phyloP scores from a whole-genome alignment of 345 rosid species.

The Pistacia integerrima region DNA sequence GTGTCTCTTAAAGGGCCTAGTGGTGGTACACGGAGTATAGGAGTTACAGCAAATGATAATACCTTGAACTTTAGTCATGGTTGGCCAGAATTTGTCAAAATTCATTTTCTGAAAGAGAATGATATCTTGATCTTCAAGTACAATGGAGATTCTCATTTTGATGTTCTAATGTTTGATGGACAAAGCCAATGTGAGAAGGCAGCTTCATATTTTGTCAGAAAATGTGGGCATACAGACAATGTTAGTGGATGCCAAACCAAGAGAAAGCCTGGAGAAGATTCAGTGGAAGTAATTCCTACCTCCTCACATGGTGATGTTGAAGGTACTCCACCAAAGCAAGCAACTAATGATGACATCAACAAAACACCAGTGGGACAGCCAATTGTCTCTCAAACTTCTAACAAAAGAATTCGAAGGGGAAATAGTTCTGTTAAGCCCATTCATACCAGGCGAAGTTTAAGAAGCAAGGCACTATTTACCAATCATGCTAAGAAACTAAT shows the following conservation, averaged over 20 bases:
- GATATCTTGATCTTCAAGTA: slow-evolving; percentile 74
- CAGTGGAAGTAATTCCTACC: slow-evolving; percentile 24
- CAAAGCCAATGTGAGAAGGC: slow-evolving; percentile 70
- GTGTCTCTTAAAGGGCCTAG: slow-evolving; percentile 74
- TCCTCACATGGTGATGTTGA: slow-evolving; percentile 25
- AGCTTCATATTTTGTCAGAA: slow-evolving; percentile 57
- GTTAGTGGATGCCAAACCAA: slow-evolving; percentile 28
- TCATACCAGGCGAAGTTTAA: slow-evolving; percentile 7
- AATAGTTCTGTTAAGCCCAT: slow-evolving; percentile 3
- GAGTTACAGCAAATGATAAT: slow-evolving; percentile 38
- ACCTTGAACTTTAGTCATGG: slow-evolving; percentile 50
- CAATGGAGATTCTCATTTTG: slow-evolving; percentile 64
- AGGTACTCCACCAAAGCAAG: slow-evolving; percentile 28
- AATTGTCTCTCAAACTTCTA: slow-evolving; percentile 7
- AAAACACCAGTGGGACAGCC: slow-evolving; percentile 9
- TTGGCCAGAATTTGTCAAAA: slow-evolving; percentile 64
- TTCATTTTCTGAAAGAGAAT: slow-evolving; percentile 53
- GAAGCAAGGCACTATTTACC: slow-evolving; percentile 16
- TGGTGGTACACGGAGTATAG: slow-evolving; percentile 55
- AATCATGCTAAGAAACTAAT: slow-evolving; percentile 21
- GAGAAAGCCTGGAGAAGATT: slow-evolving; percentile 28
- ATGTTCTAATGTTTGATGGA: slow-evolving; percentile 63
- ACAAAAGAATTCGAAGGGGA: slow-evolving; percentile 18
- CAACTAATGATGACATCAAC: slow-evolving; percentile 1
- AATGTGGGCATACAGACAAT: slow-evolving; percentile 38